These are phyloP conservation scores for Fraxinus ornus DNA, from an alignment of 305 asterid genomes.

Conservation along the genomic window DNA sequence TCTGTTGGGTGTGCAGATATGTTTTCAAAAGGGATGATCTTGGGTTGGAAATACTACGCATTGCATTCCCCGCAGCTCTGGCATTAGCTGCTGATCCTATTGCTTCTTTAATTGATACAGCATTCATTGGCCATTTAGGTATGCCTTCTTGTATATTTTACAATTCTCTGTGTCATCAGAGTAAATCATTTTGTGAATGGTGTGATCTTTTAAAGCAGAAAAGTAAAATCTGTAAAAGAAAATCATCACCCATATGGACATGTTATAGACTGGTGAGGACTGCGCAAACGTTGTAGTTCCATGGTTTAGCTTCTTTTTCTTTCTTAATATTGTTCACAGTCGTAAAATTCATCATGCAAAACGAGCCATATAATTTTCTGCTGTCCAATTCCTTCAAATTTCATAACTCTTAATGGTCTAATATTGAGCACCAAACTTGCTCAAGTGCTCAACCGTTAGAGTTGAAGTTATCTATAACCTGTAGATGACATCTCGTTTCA, in stretches of 20 bases:
- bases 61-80: slow-evolving; percentile 89
- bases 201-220: neutral
- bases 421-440: neutral
- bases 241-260: neutral
- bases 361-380: neutral
- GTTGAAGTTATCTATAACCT: neutral
- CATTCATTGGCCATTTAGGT: slow-evolving; percentile 89
- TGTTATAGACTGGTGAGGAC: neutral
- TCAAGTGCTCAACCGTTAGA: neutral
- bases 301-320: neutral
- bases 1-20: slow-evolving; percentile 29
- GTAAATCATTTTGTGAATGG: neutral
- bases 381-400: neutral
- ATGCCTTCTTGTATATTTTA: neutral
- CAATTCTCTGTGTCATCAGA: neutral
- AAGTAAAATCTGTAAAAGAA: neutral
- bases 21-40: slow-evolving; percentile 69
- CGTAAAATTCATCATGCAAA: neutral
- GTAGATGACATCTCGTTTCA: neutral
- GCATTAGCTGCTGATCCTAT: slow-evolving; percentile 97
- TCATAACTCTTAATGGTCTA: neutral
- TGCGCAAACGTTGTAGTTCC: neutral
- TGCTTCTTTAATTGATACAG: slow-evolving; percentile 85
- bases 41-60: slow-evolving; percentile 62
- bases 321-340: neutral